phyloP scores from a whole-genome alignment of 2,329 filamentous ascomycete genomes.

The Simplicillium sp. region DNA sequence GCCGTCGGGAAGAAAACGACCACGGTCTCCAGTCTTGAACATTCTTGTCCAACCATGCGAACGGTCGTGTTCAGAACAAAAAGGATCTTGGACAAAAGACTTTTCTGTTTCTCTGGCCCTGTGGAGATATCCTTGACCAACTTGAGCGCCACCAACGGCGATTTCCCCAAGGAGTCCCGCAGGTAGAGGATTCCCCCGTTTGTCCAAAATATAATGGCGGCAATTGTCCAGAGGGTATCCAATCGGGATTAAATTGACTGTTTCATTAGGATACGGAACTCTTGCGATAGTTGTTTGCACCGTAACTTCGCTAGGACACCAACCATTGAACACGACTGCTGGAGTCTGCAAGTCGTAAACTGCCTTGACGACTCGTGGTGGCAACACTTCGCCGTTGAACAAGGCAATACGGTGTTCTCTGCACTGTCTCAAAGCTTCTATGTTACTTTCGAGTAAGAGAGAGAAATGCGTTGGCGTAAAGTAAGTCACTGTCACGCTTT shows the following conservation, averaged over 20 bases:
- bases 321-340: conserved; percentile 13
- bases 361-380: conserved; percentile 11
- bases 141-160: conserved; percentile 29
- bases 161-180: conserved; percentile 30
- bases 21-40: conserved; percentile 32
- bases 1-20: conserved; percentile 22
- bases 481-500: conserved; percentile 11
- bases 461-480: conserved; percentile 15
- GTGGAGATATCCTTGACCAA: conserved; percentile 3
- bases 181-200: conserved; percentile 24
- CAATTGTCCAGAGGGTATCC: conserved; percentile 17
- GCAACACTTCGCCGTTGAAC: conserved; percentile 14
- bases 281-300: conserved; percentile 13
- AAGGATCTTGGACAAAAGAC: not conserved
- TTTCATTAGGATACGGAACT: conserved; percentile 10
- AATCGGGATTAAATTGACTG: conserved; percentile 10
- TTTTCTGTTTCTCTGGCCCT: conserved; percentile 33
- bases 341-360: conserved; percentile 14
- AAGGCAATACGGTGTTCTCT: conserved; percentile 12
- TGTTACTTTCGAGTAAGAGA: conserved; percentile 13
- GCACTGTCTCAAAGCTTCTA: conserved; percentile 10
- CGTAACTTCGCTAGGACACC: conserved; percentile 14
- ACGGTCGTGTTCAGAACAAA: not conserved
- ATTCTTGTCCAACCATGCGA: conserved; percentile 20
- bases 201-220: conserved; percentile 28